Conservation (phyloP, 1,284 basidiomycete species). For the Athelia sp. region DNA sequence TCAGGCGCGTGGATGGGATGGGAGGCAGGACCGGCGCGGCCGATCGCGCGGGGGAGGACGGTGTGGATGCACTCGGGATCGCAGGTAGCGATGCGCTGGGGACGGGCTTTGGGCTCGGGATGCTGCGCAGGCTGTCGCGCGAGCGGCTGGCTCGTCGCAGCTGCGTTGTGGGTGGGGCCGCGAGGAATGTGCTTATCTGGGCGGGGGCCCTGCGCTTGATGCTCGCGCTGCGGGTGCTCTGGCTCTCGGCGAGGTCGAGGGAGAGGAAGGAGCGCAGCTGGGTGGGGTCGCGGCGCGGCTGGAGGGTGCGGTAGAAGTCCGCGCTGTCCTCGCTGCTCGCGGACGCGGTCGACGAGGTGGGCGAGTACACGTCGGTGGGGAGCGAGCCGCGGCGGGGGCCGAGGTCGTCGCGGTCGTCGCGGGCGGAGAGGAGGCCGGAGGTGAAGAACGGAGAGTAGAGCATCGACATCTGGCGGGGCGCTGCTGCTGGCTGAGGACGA, state of each 20-base stretch:
- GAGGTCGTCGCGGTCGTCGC: constrained; percentile 23
- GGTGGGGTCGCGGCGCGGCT: constrained; percentile 30
- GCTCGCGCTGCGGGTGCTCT: too few relatives aligned
- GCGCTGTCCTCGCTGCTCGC: too few relatives aligned
- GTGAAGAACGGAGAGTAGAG: constrained; percentile 58
- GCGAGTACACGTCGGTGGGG: constrained; percentile 30
- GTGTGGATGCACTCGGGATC: constrained; percentile 28
- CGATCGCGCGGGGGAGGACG: constrained; percentile 28
- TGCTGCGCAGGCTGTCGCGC: constrained; percentile 40
- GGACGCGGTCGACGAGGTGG: not conserved
- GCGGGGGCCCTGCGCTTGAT: too few relatives aligned
- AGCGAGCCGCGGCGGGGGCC: constrained; percentile 37
- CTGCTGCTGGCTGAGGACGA: not conserved
- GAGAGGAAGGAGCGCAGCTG: constrained; percentile 52
- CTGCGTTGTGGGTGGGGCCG: too few relatives aligned
- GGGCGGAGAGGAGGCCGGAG: constrained; percentile 45
- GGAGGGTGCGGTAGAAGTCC: constrained; percentile 49
- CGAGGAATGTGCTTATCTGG: too few relatives aligned
- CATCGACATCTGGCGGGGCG: not conserved
- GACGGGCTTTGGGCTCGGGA: constrained; percentile 59
- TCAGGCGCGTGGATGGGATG: constrained; percentile 3
- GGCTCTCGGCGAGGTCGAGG: constrained; percentile 55
- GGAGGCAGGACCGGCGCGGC: constrained; percentile 6
- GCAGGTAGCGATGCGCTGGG: constrained; percentile 42
- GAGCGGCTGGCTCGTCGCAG: too few relatives aligned